phyloP scores from a whole-genome alignment of 2,329 filamentous ascomycete species.

The Pyrenochaeta sp. region DNA sequence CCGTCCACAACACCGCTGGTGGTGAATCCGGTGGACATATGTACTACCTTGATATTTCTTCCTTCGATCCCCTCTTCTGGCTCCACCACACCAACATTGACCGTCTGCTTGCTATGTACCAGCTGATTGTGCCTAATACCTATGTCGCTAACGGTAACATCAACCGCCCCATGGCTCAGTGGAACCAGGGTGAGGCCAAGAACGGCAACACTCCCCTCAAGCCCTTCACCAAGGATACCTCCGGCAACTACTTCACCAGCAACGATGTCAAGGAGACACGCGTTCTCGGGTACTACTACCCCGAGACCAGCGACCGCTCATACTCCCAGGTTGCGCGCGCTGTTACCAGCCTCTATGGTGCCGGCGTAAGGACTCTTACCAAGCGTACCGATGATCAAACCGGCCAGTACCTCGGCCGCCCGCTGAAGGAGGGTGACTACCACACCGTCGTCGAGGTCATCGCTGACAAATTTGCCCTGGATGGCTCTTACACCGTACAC shows the following conservation, averaged over 20 bases:
- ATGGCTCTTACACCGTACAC: constrained; percentile 48
- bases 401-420: constrained; percentile 43
- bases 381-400: constrained; percentile 29
- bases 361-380: constrained; percentile 51
- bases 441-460: constrained; percentile 43
- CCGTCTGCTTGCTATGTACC: constrained; percentile 75
- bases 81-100: constrained; percentile 52
- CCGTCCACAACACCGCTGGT: constrained; percentile 45
- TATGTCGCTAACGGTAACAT: constrained; percentile 64
- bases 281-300: constrained; percentile 55
- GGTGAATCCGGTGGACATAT: constrained; percentile 70
- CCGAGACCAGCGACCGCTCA: constrained; percentile 39
- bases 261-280: constrained; percentile 42
- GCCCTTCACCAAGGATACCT: constrained; percentile 44
- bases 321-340: constrained; percentile 34
- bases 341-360: constrained; percentile 42
- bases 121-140: constrained; percentile 73
- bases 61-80: constrained; percentile 74
- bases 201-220: constrained; percentile 60
- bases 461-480: constrained; percentile 46
- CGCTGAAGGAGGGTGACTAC: constrained; percentile 46
- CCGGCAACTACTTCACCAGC: constrained; percentile 57
- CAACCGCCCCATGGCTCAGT: constrained; percentile 43
- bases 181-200: constrained; percentile 57
- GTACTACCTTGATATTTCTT: constrained; percentile 75